Percentiles rank a stretch among this genome's conserved stretches.
Conservation (phyloP, 768 basidiomycete species). For the Boletus subparvulus region DNA sequence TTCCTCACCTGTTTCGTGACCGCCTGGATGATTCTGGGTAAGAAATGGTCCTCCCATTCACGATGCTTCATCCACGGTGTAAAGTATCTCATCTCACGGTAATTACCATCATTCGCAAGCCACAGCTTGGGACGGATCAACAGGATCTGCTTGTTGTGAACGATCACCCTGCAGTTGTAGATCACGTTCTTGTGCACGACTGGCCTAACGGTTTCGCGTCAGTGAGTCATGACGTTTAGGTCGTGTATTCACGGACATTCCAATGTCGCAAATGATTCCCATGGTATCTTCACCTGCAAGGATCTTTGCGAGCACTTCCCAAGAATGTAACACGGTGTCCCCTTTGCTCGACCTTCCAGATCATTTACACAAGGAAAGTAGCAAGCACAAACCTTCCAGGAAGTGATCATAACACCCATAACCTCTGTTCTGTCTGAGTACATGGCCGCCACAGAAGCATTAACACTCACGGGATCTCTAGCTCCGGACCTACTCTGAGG, state of each 20-base stretch:
- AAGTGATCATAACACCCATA: conserved; percentile 99
- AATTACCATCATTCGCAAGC: conserved; percentile 98
- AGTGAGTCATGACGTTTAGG: not conserved
- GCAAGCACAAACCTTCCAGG: conserved; percentile 68
- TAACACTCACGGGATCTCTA: conserved; percentile 82
- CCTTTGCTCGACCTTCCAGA: conserved; percentile 46
- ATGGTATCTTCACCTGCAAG: conserved; percentile 72
- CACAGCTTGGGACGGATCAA: conserved; percentile 99
- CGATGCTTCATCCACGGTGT: conserved; percentile 93
- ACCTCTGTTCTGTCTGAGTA: conserved; percentile 51
- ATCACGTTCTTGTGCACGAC: conserved; percentile 97
- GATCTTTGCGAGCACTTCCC: conserved; percentile 96
- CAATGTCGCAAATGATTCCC: conserved; percentile 94
- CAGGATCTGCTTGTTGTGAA: conserved; percentile 81
- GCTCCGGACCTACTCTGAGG: conserved; percentile 91
- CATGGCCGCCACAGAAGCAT: not conserved
- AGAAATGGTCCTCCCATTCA: conserved; percentile 86
- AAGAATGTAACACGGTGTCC: conserved; percentile 94
- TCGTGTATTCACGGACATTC: conserved; percentile 64
- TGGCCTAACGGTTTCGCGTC: conserved; percentile 58
- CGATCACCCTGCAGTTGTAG: conserved; percentile 94
- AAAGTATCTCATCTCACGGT: conserved; percentile 86
- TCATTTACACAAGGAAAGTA: not conserved
- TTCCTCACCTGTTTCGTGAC: too few relatives aligned
- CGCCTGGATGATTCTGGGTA: conserved; percentile 85